phyloP scores from a whole-genome alignment of 1,284 basidiomycete genomes.

The Amylostereum areolatum region DNA sequence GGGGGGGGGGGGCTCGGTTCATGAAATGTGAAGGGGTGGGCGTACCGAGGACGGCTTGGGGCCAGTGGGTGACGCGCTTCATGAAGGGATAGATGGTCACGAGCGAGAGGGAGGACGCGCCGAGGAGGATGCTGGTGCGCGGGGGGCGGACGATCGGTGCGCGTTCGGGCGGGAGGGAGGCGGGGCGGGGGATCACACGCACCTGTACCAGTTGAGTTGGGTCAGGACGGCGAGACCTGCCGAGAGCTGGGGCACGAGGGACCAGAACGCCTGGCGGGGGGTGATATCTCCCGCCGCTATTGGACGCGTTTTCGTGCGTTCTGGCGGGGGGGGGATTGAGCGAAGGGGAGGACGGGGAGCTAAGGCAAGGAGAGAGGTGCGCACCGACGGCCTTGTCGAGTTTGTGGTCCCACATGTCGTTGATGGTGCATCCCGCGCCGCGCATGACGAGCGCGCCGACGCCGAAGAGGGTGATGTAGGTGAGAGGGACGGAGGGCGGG shows the following conservation, averaged over 20 bases:
- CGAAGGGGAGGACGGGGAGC: background rate
- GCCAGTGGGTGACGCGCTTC: conserved; percentile 98
- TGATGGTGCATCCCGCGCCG: conserved; percentile 97
- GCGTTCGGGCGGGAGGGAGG: background rate
- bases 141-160: background rate
- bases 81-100: conserved; percentile 93
- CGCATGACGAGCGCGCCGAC: conserved; percentile 93
- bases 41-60: conserved; percentile 87
- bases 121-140: conserved; percentile 73
- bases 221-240: conserved; percentile 86
- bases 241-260: conserved; percentile 81
- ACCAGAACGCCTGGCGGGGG: conserved; percentile 70
- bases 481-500: conserved; percentile 63
- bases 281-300: conserved; percentile 83
- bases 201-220: conserved; percentile 50
- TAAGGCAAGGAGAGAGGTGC: conserved; percentile 23
- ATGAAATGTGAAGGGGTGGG: conserved; percentile 5
- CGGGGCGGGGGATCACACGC: background rate
- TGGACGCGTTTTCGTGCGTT: conserved; percentile 60
- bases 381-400: conserved; percentile 89
- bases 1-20: background rate
- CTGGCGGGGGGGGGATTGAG: conserved; percentile 42
- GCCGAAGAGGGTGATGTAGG: conserved; percentile 82
- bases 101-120: conserved; percentile 84
- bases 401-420: conserved; percentile 97